These are phyloP conservation scores for Diaporthe citriasiana DNA, from an alignment of 2,329 filamentous ascomycete genomes.

Conservation along the genomic window DNA sequence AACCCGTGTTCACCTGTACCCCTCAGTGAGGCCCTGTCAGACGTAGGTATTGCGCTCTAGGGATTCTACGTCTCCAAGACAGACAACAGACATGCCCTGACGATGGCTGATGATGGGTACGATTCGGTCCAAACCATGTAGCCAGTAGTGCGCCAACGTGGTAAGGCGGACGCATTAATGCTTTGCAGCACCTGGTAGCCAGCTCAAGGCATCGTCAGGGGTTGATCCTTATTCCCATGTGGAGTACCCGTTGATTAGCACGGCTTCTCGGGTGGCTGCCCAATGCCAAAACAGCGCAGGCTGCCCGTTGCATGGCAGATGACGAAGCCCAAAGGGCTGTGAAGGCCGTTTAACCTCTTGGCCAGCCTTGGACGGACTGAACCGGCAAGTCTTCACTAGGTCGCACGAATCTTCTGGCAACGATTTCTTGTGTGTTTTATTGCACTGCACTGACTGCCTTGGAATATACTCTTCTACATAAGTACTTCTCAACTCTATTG, in stretches of 20 bases:
- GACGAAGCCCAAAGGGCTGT: conserved; percentile 37
- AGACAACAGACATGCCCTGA: no score
- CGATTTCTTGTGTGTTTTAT: neutral
- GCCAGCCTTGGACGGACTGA: conserved; percentile 22
- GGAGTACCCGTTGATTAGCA: conserved; percentile 25
- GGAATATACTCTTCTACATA: conserved; percentile 3
- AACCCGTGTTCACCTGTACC: neutral
- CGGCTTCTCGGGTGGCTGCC: conserved; percentile 28
- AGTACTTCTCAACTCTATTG: conserved; percentile 11
- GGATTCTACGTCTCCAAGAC: neutral
- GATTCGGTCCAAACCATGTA: neutral
- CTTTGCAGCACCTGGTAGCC: conserved; percentile 9
- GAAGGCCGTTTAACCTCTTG: conserved; percentile 28
- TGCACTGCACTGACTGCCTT: neutral
- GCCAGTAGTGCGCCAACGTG: conserved; percentile 2
- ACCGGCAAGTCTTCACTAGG: neutral
- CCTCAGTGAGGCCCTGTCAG: neutral
- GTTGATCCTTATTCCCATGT: conserved; percentile 34
- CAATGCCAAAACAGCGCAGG: conserved; percentile 31
- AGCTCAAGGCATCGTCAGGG: conserved; percentile 29
- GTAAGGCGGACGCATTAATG: conserved; percentile 31
- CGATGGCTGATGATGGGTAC: neutral
- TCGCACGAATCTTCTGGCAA: conserved; percentile 26
- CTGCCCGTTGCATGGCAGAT: conserved; percentile 31
- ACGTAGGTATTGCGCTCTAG: no score